Evolutionary conservation across 75 land plant genomes (phyloP), one percentile per base, ranked within the genome.

Genomic region (Larix kaempferi): DNA sequence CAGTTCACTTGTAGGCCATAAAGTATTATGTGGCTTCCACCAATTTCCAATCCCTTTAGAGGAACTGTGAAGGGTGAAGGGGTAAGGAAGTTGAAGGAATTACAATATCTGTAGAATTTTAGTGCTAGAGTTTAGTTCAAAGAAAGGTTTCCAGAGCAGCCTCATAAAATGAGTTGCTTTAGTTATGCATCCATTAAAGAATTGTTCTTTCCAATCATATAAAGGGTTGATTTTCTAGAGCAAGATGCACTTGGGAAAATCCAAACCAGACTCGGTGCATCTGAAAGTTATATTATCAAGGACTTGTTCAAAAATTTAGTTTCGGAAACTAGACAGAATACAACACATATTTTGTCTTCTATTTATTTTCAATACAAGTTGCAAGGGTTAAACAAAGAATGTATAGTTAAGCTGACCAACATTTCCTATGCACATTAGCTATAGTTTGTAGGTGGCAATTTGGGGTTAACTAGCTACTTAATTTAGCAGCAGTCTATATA

Each of bases 1-100:
- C 73, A 39, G 73, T 69, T 69, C 13, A n/a, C 11, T 17, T n/a
- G 44, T 69, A 37, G 22, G 39, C 23, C 23, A 41, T 69, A n/a
- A 37, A 49, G 54, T 49, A 49, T 10, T 49, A 10, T 44, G 16
- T 41, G 73, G n/a, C 52, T 69, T 69, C 49, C 23, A 39, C 54
- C 73, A 69, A 41, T 37, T 69, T 69, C 49, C 39, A 54, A 69
- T 25, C 73, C 73, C 39, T 69, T 21, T 69, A 69, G 54, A 69
- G 73, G 73, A 69, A 69, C 73, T 69, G 73, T n/a, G 41, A n/a
- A 69, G 73, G 41, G 73, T 44, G 21, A 21, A 69, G 11, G 73
- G 73, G 49, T 41, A 41, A 69, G 54, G 73, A 69, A 69, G 23
- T 54, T 69, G 41, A n/a, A 22, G n/a, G 73, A 29, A 69, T 39